Conservation (phyloP, 164 flowering plant genomes). For the Aristolochia californica region DNA sequence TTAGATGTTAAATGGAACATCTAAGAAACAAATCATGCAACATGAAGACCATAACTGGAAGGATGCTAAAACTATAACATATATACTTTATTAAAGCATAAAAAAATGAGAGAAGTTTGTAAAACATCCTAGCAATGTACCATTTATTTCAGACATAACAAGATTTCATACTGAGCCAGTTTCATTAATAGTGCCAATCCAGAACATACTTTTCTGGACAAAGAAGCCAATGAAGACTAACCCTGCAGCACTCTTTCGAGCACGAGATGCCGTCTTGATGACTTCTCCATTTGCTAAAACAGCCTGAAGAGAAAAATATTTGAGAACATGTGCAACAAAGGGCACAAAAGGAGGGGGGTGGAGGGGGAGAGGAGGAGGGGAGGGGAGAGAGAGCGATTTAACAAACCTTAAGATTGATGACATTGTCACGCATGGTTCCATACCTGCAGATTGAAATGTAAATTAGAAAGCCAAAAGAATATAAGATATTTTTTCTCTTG, state of each 20-base stretch:
- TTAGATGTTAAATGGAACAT: neutral
- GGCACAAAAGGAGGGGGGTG: neutral
- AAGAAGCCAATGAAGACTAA: conserved; percentile 18
- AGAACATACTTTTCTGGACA: too few species aligned
- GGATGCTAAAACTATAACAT: neutral
- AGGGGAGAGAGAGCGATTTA: neutral
- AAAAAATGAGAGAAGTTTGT: neutral
- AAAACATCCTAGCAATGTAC: too few species aligned
- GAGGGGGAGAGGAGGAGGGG: neutral
- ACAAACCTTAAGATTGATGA: conserved; percentile 86
- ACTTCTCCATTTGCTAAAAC: conserved; percentile 87
- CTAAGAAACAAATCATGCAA: neutral
- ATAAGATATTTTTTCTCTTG: neutral
- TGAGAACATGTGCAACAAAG: conserved; percentile 2
- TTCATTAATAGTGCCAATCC: too few species aligned
- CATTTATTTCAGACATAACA: too few species aligned
- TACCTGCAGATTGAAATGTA: conserved; percentile 72
- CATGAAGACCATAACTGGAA: neutral
- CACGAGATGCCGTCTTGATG: conserved; percentile 93
- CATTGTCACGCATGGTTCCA: conserved; percentile 99
- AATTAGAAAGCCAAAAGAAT: conserved; percentile 19
- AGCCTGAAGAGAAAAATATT: conserved; percentile 31
- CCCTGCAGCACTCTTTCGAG: conserved; percentile 99
- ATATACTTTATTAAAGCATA: neutral
- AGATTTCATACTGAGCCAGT: too few species aligned